Evolutionary conservation across 2,329 filamentous ascomycete species (phyloP).

Genomic region (Fusarium papillatum): DNA sequence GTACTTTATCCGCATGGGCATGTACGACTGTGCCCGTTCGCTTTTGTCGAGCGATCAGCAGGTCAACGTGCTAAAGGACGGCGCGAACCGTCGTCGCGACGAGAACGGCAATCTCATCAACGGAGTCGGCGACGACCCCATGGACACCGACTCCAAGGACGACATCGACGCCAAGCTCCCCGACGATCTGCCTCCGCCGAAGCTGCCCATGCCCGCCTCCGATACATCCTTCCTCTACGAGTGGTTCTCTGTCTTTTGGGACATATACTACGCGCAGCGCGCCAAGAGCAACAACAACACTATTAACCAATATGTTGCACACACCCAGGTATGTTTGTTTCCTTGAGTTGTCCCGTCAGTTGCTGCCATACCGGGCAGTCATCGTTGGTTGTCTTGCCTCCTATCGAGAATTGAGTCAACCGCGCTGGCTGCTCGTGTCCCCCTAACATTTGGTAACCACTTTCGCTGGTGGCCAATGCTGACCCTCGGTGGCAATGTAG

Average conservation of each 20-base stretch:
- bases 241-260: slow-evolving; percentile 99
- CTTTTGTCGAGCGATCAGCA: slow-evolving; percentile 77
- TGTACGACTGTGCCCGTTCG: slow-evolving; percentile 86
- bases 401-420: background rate
- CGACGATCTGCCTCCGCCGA: slow-evolving; percentile 83
- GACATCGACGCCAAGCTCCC: slow-evolving; percentile 81
- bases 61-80: slow-evolving; percentile 77
- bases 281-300: slow-evolving; percentile 73
- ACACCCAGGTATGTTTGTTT: slow-evolving; percentile 74
- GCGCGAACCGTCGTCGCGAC: slow-evolving; percentile 76
- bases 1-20: slow-evolving; percentile 88
- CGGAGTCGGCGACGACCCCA: slow-evolving; percentile 79
- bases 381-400: slow-evolving; percentile 9
- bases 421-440: slow-evolving; percentile 19
- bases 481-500: slow-evolving; percentile 51
- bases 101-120: slow-evolving; percentile 78
- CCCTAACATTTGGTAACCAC: slow-evolving; percentile 40
- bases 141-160: slow-evolving; percentile 89
- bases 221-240: slow-evolving; percentile 93
- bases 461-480: slow-evolving; percentile 38
- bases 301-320: slow-evolving; percentile 82
- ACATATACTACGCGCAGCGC: slow-evolving; percentile 90
- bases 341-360: slow-evolving; percentile 20
- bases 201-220: slow-evolving; percentile 72
- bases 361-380: slow-evolving; percentile 25